A percentile compares a stretch with the other conserved stretches of the same genome.
phyloP scores from a whole-genome alignment of 2,329 filamentous ascomycete species.

The Dendryphion nanum region DNA sequence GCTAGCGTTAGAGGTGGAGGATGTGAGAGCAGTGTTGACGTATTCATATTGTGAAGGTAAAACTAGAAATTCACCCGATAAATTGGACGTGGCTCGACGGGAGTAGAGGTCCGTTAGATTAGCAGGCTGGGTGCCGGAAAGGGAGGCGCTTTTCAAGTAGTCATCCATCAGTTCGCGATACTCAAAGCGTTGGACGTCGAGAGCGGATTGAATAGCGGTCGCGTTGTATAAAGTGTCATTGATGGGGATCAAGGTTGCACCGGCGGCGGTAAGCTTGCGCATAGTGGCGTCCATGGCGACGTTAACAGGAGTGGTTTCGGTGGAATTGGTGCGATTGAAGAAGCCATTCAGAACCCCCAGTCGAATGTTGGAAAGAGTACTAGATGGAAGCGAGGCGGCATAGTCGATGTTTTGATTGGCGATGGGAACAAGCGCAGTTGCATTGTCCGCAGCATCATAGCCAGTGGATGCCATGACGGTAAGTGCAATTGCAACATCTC shows the following conservation, averaged over 20 bases:
- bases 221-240: constrained; percentile 52
- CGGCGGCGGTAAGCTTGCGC: constrained; percentile 46
- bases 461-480: constrained; percentile 55
- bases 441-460: constrained; percentile 53
- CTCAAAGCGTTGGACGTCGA: constrained; percentile 63
- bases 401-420: constrained; percentile 48
- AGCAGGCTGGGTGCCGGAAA: constrained; percentile 44
- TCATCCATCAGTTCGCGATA: constrained; percentile 55
- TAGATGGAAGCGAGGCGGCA: constrained; percentile 36
- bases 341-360: constrained; percentile 57
- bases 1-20: constrained; percentile 51
- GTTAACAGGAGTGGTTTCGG: constrained; percentile 60
- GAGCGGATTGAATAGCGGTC: constrained; percentile 44
- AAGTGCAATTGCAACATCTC: constrained; percentile 52
- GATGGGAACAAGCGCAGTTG: constrained; percentile 49
- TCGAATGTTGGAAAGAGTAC: constrained; percentile 41
- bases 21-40: constrained; percentile 51
- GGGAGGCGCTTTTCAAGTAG: constrained; percentile 52
- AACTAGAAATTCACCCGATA: constrained; percentile 54
- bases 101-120: constrained; percentile 53
- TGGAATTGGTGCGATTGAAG: constrained; percentile 52
- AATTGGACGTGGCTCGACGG: constrained; percentile 28
- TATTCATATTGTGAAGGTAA: constrained; percentile 59
- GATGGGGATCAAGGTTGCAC: constrained; percentile 53
- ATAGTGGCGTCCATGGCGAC: constrained; percentile 50